phyloP scores from a whole-genome alignment of 1,284 basidiomycete species.

The Boletus mariae region DNA sequence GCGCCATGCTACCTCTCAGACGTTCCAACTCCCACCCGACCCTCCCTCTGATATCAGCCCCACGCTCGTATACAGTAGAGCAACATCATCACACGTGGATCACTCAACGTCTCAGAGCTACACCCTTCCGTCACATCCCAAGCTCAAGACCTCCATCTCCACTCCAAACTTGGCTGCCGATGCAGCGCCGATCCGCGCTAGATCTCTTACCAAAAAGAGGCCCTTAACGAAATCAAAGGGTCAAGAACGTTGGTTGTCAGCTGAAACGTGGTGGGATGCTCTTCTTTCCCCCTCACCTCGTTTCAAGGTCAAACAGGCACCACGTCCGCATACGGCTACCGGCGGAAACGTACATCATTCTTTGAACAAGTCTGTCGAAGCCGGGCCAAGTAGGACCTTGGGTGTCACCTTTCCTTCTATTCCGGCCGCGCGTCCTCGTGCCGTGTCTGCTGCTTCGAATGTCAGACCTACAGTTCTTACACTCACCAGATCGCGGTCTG shows the following conservation, averaged over 20 bases:
- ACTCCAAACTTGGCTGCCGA: constrained; percentile 55
- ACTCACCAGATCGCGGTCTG: constrained; percentile 49
- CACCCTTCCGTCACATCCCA: constrained; percentile 4
- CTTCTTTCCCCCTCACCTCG: constrained; percentile 69
- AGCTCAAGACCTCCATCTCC: constrained; percentile 50
- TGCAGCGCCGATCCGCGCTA: neutral
- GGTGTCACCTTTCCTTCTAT: constrained; percentile 9
- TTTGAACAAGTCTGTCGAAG: constrained; percentile 42
- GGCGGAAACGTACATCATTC: constrained; percentile 48
- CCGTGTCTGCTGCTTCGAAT: constrained; percentile 15
- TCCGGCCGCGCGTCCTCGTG: constrained; percentile 18
- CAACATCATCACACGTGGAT: constrained; percentile 2
- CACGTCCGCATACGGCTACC: constrained; percentile 5
- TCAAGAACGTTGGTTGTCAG: constrained; percentile 62
- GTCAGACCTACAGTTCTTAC: constrained; percentile 31
- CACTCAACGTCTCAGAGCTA: constrained; percentile 3
- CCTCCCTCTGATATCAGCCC: neutral
- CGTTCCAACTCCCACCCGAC: constrained; percentile 4
- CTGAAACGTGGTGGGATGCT: constrained; percentile 78
- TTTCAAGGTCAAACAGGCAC: constrained; percentile 43
- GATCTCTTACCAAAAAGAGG: constrained; percentile 12
- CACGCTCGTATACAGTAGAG: neutral
- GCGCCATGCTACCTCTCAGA: constrained; percentile 22
- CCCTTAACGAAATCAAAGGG: constrained; percentile 30
- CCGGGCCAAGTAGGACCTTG: constrained; percentile 1